Conservation (phyloP, 2,329 filamentous ascomycete species). For the Albophoma yamanashiensis region DNA sequence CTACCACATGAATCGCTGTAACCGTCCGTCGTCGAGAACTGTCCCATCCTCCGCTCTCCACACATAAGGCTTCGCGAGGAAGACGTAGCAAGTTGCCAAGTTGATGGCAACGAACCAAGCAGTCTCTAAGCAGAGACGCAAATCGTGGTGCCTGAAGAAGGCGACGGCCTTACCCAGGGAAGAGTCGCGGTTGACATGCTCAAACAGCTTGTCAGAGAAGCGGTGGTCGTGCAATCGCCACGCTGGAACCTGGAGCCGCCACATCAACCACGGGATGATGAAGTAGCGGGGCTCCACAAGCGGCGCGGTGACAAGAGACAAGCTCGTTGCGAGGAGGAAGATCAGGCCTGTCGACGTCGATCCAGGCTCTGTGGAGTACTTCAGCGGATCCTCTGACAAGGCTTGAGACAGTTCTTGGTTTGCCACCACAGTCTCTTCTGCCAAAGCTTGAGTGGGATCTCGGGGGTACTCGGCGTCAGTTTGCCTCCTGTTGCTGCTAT, state of each 20-base stretch:
- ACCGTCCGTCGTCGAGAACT: conserved; percentile 40
- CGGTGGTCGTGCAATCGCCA: conserved; percentile 19
- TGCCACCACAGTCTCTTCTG: neutral
- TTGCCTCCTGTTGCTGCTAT: conserved; percentile 2
- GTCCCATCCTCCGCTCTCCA: conserved; percentile 48
- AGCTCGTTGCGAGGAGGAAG: conserved; percentile 55
- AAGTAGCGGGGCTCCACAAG: conserved; percentile 95
- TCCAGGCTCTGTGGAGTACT: conserved; percentile 18
- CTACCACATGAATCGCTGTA: conserved; percentile 79
- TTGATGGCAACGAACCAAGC: conserved; percentile 60
- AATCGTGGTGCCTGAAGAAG: conserved; percentile 20
- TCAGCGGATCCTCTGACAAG: conserved; percentile 14
- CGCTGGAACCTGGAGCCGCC: conserved; percentile 67
- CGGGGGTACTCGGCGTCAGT: conserved; percentile 4
- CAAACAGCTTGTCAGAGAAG: neutral
- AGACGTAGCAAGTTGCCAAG: conserved; percentile 56
- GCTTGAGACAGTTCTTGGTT: conserved; percentile 4
- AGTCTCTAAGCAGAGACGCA: conserved; percentile 50
- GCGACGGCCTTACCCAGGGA: neutral
- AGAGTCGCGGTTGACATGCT: neutral
- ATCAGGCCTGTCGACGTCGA: conserved; percentile 43
- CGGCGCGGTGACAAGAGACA: conserved; percentile 79
- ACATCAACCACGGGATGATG: conserved; percentile 89
- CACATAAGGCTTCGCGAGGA: conserved; percentile 55
- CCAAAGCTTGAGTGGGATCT: neutral